phyloP scores from a whole-genome alignment of 2,329 filamentous ascomycete genomes.

The Hymenoscyphus linearis region DNA sequence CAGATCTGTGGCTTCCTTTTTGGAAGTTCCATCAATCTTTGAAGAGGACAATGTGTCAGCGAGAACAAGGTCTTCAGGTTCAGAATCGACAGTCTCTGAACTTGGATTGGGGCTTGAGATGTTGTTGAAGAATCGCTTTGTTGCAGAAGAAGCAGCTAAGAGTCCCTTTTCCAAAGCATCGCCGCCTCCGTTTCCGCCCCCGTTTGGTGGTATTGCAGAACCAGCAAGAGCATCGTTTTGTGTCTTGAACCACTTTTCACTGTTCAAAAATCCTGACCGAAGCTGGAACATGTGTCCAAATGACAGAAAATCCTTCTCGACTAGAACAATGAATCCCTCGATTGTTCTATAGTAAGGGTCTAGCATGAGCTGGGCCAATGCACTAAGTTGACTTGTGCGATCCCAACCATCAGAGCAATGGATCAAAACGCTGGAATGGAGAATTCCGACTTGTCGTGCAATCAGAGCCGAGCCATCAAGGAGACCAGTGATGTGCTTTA shows the following conservation, averaged over 20 bases:
- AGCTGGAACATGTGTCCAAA: slow-evolving; percentile 98
- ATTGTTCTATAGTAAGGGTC: slow-evolving; percentile 94
- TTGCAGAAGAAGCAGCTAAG: slow-evolving; percentile 54
- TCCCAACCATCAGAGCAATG: slow-evolving; percentile 99
- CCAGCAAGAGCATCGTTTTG: slow-evolving; percentile 75
- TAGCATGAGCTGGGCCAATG: slow-evolving; percentile 84
- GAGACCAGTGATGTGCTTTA: slow-evolving; percentile 81
- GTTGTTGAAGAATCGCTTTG: slow-evolving; percentile 84
- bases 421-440: slow-evolving; percentile 91
- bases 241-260: slow-evolving; percentile 89
- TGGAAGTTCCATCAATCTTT: slow-evolving; percentile 38
- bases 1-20: slow-evolving; percentile 68
- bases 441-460: slow-evolving; percentile 79
- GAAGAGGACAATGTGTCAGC: slow-evolving; percentile 29
- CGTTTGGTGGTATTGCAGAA: slow-evolving; percentile 55
- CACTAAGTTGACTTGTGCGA: slow-evolving; percentile 89
- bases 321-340: slow-evolving; percentile 86
- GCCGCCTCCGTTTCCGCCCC: slow-evolving; percentile 42
- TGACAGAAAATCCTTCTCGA: slow-evolving; percentile 97
- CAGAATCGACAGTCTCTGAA: slow-evolving; percentile 45
- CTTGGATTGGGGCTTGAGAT: slow-evolving; percentile 54
- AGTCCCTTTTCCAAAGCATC: slow-evolving; percentile 84
- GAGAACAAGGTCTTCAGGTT: slow-evolving; percentile 42
- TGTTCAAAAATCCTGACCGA: slow-evolving; percentile 79
- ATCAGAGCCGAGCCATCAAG: slow-evolving; percentile 82